phyloP scores from a whole-genome alignment of 305 asterid species.

The Ajuga reptans region DNA sequence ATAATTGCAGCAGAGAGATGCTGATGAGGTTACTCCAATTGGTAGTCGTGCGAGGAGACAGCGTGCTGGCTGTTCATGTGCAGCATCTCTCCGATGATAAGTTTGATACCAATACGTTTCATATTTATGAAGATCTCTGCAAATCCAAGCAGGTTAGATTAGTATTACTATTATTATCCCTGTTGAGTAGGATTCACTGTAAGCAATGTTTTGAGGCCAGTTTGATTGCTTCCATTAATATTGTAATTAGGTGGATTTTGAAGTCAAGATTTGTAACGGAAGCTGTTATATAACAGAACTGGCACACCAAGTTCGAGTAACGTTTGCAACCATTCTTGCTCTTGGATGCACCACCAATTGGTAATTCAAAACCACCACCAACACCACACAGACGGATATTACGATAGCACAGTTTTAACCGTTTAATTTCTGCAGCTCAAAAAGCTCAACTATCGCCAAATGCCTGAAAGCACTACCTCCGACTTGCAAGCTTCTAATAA shows the following conservation, averaged over 20 bases:
- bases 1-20: conserved; percentile 60
- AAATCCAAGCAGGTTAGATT: conserved; percentile 58
- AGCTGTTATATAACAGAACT: conserved; percentile 47
- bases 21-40: conserved; percentile 44
- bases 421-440: conserved; percentile 35
- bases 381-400: background rate
- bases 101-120: conserved; percentile 67
- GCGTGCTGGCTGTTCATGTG: conserved; percentile 60
- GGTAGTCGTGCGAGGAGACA: conserved; percentile 39
- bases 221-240: conserved; percentile 12
- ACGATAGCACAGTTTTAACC: background rate
- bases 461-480: conserved; percentile 63
- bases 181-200: background rate
- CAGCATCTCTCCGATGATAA: conserved; percentile 34
- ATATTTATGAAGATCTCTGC: conserved; percentile 73
- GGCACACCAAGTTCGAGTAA: conserved; percentile 52
- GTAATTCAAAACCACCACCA: conserved; percentile 27
- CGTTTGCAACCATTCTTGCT: conserved; percentile 56
- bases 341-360: conserved; percentile 52
- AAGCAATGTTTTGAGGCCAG: background rate
- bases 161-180: background rate
- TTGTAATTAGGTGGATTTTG: conserved; percentile 57
- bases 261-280: conserved; percentile 55
- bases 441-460: conserved; percentile 31
- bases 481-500: conserved; percentile 56